phyloP scores from a whole-genome alignment of 768 basidiomycete genomes.

The Sporobolomyces phaffii region DNA sequence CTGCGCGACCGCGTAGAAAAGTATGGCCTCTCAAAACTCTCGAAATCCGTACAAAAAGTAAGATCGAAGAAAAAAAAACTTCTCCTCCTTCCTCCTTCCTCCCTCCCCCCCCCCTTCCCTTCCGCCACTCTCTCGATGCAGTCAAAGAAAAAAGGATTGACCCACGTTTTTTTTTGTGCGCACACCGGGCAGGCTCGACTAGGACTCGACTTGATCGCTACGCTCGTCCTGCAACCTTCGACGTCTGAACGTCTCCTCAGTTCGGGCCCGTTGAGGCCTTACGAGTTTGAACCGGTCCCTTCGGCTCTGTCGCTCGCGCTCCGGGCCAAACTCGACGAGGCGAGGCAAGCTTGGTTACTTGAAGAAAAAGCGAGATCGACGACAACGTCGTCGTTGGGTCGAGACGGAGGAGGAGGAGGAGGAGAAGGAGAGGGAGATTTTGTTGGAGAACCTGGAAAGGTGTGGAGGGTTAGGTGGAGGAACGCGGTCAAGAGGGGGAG shows the following conservation, averaged over 20 bases:
- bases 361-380: neutral
- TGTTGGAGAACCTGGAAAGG: neutral
- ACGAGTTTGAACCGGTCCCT: slow-evolving; percentile 35
- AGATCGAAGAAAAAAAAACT: too few relatives aligned
- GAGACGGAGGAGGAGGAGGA: neutral
- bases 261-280: slow-evolving; percentile 32
- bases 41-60: slow-evolving; percentile 20
- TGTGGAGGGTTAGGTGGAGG: slow-evolving; percentile 31
- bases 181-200: slow-evolving; percentile 35
- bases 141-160: too few relatives aligned
- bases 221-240: slow-evolving; percentile 27
- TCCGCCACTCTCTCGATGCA: neutral
- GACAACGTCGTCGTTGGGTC: neutral
- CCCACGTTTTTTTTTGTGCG: neutral
- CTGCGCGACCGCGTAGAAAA: slow-evolving; percentile 29
- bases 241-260: slow-evolving; percentile 10
- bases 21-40: slow-evolving; percentile 16
- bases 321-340: slow-evolving; percentile 26
- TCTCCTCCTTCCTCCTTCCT: neutral
- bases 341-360: slow-evolving; percentile 8
- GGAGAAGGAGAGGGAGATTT: neutral
- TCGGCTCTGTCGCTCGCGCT: slow-evolving; percentile 17
- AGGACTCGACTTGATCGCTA: slow-evolving; percentile 29
- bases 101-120: neutral
- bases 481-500: slow-evolving; percentile 1